Conservation (phyloP, 1,284 basidiomycete species). For the Heimioporus retisporus region DNA sequence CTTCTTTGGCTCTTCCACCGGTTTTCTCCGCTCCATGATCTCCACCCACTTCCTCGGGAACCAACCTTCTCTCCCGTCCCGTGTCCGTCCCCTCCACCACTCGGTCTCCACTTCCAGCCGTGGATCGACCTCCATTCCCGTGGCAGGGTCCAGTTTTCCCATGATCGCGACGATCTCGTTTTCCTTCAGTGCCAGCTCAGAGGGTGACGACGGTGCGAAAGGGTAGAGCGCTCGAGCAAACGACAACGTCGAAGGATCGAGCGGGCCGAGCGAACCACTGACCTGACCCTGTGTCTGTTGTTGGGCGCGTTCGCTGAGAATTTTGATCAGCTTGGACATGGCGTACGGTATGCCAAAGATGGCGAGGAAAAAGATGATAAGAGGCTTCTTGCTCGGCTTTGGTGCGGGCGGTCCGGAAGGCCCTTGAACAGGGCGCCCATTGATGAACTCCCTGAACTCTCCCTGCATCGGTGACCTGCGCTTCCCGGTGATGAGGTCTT, state of each 20-base stretch:
- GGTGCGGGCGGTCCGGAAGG: constrained; percentile 56
- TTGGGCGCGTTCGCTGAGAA: constrained; percentile 78
- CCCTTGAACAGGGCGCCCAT: constrained; percentile 70
- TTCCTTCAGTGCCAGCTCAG: constrained; percentile 87
- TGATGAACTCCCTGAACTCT: constrained; percentile 78
- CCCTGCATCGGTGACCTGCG: constrained; percentile 54
- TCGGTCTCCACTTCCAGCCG: constrained; percentile 80
- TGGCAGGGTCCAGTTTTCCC: constrained; percentile 81
- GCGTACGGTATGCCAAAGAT: constrained; percentile 95
- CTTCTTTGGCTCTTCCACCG: constrained; percentile 47
- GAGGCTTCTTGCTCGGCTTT: constrained; percentile 88
- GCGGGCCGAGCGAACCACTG: constrained; percentile 61
- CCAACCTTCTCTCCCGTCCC: constrained; percentile 97
- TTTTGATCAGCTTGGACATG: constrained; percentile 91
- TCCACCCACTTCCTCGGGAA: constrained; percentile 95
- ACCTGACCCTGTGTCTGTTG: constrained; percentile 50
- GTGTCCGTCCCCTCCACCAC: constrained; percentile 97
- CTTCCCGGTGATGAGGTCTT: constrained; percentile 70
- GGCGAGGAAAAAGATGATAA: constrained; percentile 96
- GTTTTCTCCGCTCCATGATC: constrained; percentile 64
- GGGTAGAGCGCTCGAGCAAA: constrained; percentile 92
- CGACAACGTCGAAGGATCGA: constrained; percentile 80
- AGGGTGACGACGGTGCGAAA: constrained; percentile 80
- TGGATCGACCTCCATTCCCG: constrained; percentile 79
- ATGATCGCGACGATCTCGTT: constrained; percentile 98